Evolutionary conservation across 2,329 filamentous ascomycete species (phyloP).

Genomic region (Neonectria faginata): DNA sequence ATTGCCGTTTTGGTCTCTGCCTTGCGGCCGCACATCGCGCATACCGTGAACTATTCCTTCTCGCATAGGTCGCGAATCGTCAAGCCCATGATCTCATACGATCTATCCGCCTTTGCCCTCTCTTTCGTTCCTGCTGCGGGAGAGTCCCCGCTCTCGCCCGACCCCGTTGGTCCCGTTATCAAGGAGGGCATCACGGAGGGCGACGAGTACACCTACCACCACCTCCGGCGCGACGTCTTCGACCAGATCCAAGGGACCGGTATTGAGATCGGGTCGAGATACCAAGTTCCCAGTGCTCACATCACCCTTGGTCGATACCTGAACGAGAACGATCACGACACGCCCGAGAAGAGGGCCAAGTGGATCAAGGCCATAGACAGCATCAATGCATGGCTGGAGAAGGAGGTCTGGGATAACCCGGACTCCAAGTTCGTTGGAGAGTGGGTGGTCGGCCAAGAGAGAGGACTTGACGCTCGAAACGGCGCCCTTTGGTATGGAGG

Average conservation of each 20-base stretch:
- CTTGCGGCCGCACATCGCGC: slow-evolving; percentile 67
- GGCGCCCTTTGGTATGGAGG: slow-evolving; percentile 90
- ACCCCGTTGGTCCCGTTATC: slow-evolving; percentile 54
- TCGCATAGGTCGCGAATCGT: slow-evolving; percentile 79
- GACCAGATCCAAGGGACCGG: slow-evolving; percentile 69
- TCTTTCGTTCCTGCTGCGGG: slow-evolving; percentile 86
- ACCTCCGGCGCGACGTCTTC: slow-evolving; percentile 85
- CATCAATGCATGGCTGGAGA: slow-evolving; percentile 80
- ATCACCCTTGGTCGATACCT: slow-evolving; percentile 89
- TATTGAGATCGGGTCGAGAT: slow-evolving; percentile 79
- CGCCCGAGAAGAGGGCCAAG: slow-evolving; percentile 66
- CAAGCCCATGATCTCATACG: slow-evolving; percentile 85
- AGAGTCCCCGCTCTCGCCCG: slow-evolving; percentile 59
- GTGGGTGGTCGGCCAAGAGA: slow-evolving; percentile 90
- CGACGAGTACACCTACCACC: slow-evolving; percentile 87
- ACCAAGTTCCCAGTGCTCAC: slow-evolving; percentile 90
- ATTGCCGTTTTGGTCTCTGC: slow-evolving; percentile 71
- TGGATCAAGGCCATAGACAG: slow-evolving; percentile 79
- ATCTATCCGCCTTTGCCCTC: slow-evolving; percentile 85
- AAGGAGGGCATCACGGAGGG: slow-evolving; percentile 56
- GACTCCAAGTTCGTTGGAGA: slow-evolving; percentile 67
- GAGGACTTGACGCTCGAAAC: slow-evolving; percentile 79
- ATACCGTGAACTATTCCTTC: slow-evolving; percentile 74
- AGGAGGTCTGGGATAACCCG: slow-evolving; percentile 74
- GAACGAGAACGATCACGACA: slow-evolving; percentile 71